A percentile compares a stretch with the other conserved stretches of the same genome.
Evolutionary conservation across 2,329 filamentous ascomycete species (phyloP).

Genomic region (Apiospora malaysiana): DNA sequence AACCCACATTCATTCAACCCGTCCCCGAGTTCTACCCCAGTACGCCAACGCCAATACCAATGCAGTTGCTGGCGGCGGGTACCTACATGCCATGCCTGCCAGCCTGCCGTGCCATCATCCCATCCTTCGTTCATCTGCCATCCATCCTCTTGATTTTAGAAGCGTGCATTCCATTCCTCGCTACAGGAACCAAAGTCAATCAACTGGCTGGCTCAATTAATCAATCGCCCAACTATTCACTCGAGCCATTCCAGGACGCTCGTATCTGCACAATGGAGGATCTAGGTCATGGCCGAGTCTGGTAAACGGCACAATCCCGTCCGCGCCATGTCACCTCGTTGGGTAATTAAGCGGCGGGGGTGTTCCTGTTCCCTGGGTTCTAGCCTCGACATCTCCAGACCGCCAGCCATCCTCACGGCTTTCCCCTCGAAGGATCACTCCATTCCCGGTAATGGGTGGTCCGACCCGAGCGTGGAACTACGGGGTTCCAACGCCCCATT

Average conservation of each 20-base stretch:
- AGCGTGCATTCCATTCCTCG: background rate
- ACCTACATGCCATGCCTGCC: background rate
- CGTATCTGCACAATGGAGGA: background rate
- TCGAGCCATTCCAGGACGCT: background rate
- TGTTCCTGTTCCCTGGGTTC: background rate
- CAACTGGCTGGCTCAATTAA: background rate
- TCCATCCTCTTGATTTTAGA: background rate
- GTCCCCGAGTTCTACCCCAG: background rate
- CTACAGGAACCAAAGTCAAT: background rate
- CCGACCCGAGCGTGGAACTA: background rate
- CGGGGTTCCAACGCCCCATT: background rate
- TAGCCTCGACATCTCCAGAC: background rate
- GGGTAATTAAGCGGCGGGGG: constrained; percentile 10
- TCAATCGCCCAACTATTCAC: background rate
- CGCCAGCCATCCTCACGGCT: background rate
- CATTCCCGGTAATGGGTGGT: background rate
- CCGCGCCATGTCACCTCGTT: constrained; percentile 16
- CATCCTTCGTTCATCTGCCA: background rate
- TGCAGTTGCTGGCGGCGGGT: background rate
- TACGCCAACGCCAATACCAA: background rate
- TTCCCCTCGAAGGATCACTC: background rate
- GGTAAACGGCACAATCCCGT: constrained; percentile 1
- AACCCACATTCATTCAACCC: background rate
- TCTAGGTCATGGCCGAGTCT: background rate
- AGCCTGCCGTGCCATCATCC: background rate